phyloP scores from a whole-genome alignment of 2,329 filamentous ascomycete genomes.

The Pseudogymnoascus sp. region DNA sequence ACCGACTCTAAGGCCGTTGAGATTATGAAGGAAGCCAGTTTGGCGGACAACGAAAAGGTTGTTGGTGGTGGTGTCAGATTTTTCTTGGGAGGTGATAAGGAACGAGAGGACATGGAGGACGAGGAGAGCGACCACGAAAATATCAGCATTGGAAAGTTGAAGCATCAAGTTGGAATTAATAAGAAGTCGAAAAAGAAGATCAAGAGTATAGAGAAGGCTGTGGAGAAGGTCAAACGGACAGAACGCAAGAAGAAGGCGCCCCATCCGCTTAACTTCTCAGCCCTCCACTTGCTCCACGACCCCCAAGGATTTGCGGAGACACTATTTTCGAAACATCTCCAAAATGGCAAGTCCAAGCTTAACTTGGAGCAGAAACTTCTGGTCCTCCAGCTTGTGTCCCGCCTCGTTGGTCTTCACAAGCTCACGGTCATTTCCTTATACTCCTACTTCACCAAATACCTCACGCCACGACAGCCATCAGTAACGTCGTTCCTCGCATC shows the following conservation, averaged over 20 bases:
- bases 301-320: constrained; percentile 88
- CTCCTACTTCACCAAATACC: constrained; percentile 90
- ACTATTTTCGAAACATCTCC: constrained; percentile 84
- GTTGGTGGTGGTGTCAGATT: constrained; percentile 80
- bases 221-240: constrained; percentile 70
- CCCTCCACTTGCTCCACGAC: constrained; percentile 85
- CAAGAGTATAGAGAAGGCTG: constrained; percentile 69
- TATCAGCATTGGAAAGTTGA: constrained; percentile 69
- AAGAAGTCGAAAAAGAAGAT: constrained; percentile 91
- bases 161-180: constrained; percentile 83
- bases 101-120: constrained; percentile 86
- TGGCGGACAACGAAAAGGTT: constrained; percentile 90
- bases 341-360: constrained; percentile 76
- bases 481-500: constrained; percentile 92
- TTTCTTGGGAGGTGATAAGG: constrained; percentile 93
- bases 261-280: constrained; percentile 89
- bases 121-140: constrained; percentile 81
- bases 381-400: constrained; percentile 83
- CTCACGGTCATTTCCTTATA: constrained; percentile 84
- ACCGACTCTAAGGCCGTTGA: constrained; percentile 91
- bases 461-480: constrained; percentile 78
- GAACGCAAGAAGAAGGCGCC: constrained; percentile 84
- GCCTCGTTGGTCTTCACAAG: constrained; percentile 87
- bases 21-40: constrained; percentile 88
- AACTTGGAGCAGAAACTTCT: constrained; percentile 81